phyloP scores from a whole-genome alignment of 2,329 filamentous ascomycete species.

The Paracorniculantispora psalliotae region DNA sequence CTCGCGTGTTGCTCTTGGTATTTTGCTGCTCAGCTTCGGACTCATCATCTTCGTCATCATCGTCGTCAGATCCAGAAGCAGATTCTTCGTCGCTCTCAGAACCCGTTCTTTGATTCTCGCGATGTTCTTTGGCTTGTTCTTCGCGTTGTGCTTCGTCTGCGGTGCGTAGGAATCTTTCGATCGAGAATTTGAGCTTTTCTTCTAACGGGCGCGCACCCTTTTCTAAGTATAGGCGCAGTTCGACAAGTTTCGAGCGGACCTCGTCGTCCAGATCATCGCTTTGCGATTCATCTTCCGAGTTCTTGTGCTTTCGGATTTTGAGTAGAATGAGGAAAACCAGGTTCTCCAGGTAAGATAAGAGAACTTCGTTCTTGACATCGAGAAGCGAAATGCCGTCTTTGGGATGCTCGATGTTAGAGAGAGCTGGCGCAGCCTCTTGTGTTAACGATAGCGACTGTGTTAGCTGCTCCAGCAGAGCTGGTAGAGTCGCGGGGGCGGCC shows the following conservation, averaged over 20 bases:
- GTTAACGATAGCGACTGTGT: slow-evolving; percentile 57
- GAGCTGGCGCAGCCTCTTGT: slow-evolving; percentile 60
- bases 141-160: slow-evolving; percentile 66
- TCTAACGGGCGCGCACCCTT: slow-evolving; percentile 88
- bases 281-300: slow-evolving; percentile 16
- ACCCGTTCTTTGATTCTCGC: slow-evolving; percentile 19
- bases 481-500: slow-evolving; percentile 45
- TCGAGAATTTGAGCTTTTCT: slow-evolving; percentile 86
- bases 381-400: slow-evolving; percentile 88
- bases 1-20: slow-evolving; percentile 18
- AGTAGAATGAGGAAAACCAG: slow-evolving; percentile 82
- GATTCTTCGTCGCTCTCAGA: slow-evolving; percentile 19
- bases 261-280: slow-evolving; percentile 49
- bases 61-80: slow-evolving; percentile 28
- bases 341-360: slow-evolving; percentile 93
- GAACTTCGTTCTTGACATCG: slow-evolving; percentile 94
- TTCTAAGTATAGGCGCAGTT: slow-evolving; percentile 87
- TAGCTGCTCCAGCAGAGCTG: slow-evolving; percentile 48
- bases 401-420: slow-evolving; percentile 62
- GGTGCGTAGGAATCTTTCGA: slow-evolving; percentile 87
- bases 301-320: slow-evolving; percentile 60
- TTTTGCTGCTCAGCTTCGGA: slow-evolving; percentile 17
- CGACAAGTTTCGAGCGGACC: slow-evolving; percentile 80
- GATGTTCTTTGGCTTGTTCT: slow-evolving; percentile 30
- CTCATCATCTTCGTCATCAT: slow-evolving; percentile 32